phyloP scores from a whole-genome alignment of 2,329 filamentous ascomycete species.

The Aspergillus aculeatinus region DNA sequence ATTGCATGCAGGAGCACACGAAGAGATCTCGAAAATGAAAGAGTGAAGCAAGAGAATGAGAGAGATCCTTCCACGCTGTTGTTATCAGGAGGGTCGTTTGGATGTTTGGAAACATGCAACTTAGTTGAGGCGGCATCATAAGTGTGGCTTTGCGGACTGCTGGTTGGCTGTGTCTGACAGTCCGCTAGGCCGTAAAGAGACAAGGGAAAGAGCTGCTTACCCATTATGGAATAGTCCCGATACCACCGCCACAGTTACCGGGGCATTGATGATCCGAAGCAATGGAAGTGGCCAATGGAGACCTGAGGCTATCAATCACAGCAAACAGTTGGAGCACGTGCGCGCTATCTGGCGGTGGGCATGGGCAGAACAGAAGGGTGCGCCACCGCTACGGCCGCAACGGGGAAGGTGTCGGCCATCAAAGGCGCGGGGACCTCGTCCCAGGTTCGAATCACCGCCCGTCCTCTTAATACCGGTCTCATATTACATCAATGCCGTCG shows the following conservation, averaged over 20 bases:
- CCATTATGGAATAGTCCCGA: not conserved
- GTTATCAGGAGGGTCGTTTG: not conserved
- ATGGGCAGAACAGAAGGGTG: conserved; percentile 2
- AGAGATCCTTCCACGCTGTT: conserved; percentile 8
- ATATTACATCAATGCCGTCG: conserved; percentile 7
- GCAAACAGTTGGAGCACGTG: conserved; percentile 12
- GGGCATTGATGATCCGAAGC: conserved; percentile 1
- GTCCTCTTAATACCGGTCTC: not conserved
- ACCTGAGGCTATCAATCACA: conserved; percentile 7
- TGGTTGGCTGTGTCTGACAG: conserved; percentile 12
- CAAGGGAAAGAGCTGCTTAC: conserved; percentile 7
- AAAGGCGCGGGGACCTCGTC: conserved; percentile 3
- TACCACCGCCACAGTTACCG: conserved; percentile 10
- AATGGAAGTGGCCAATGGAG: not conserved
- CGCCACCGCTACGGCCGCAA: conserved; percentile 3
- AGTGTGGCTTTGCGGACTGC: conserved; percentile 13
- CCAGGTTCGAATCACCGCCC: conserved; percentile 2
- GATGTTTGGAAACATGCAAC: conserved; percentile 15
- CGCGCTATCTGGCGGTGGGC: conserved; percentile 4
- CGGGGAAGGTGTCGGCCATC: not conserved
- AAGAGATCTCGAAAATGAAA: not conserved
- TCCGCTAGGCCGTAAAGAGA: conserved; percentile 13
- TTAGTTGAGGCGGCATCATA: conserved; percentile 16
- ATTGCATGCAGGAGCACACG: conserved; percentile 7
- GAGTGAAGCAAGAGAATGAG: conserved; percentile 2